Evolutionary conservation across 2,329 filamentous ascomycete genomes (phyloP).

Genomic region (Fusarium miscanthi): DNA sequence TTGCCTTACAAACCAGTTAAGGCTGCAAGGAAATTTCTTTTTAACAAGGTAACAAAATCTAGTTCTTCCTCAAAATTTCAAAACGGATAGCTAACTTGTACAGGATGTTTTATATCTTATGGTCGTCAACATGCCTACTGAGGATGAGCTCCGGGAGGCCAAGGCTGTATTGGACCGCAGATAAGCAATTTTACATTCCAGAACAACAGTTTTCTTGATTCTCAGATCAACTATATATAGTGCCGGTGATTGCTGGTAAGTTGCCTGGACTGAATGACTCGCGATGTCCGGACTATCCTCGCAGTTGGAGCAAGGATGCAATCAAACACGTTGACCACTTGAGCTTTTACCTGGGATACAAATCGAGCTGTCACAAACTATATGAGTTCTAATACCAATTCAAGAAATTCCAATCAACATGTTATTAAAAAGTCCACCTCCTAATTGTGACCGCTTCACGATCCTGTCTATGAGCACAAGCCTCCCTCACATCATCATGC

Average conservation of each 20-base stretch:
- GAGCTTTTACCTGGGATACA: neutral
- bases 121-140: slow-evolving; percentile 11
- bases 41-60: neutral
- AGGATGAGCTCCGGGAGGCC: slow-evolving; percentile 3
- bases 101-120: slow-evolving; percentile 15
- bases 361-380: neutral
- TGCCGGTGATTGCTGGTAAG: neutral
- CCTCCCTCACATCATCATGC: too few species aligned
- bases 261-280: too few species aligned
- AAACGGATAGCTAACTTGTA: neutral
- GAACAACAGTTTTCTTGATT: neutral
- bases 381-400: neutral
- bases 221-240: too few species aligned
- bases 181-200: neutral
- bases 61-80: rapidly evolving
- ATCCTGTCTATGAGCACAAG: neutral
- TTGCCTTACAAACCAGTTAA: slow-evolving; percentile 5
- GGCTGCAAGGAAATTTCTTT: slow-evolving; percentile 2
- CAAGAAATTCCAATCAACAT: neutral
- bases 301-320: neutral
- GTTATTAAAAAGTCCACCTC: neutral
- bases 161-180: neutral
- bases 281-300: too few species aligned
- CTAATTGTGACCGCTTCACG: neutral
- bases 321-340: too few species aligned